Base-by-base conservation (phyloP, 148 eudicot genomes). In the Rheum nobile region DNA sequence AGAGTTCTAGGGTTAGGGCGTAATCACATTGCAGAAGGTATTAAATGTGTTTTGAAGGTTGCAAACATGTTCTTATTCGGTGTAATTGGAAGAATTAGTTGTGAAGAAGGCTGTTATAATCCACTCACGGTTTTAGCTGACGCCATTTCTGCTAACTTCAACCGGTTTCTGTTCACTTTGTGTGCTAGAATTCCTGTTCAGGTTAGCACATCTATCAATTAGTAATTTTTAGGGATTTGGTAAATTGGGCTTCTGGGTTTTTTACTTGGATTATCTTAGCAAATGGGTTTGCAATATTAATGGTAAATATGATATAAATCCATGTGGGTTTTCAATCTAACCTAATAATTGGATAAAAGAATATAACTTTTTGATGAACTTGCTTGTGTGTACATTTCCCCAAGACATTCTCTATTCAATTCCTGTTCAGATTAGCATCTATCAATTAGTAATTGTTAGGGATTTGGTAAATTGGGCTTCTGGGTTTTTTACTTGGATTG, bases 101-200 rank as follows among this genome's bases (percentile, higher is more conserved):
- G 67, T 6, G 77, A 81, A 55, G 96, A 93, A 38, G 90, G 80
- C 39, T 38, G 89, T 38, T 93, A 87, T 63, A 93, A 93, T 78
- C 98, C 98, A 37, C 84, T 93, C n/a, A 78, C 80, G 26, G 73
- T 93, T 0, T 74, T 93, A 77, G 75, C 87, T 8, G 22, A 42
- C 22, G 96, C 94, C n/a, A 72, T 93, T 72, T 84, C 93, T 72
- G 98, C 88, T 3, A 85, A 82, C 79, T 90, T 90, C 68, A 48
- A 59, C 16, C 71, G 61, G 34, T 89, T 90, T 76, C 82, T 93
- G 72, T 86, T 93, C 84, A 80, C 79, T 69, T 50, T 89, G 78
- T 88, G 89, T 28, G 92, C 85, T 17, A 82, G 98, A 79, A 93
- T 93, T 46, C 98, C 98, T 75, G 89, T 89, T 52, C 98, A 93